These are phyloP conservation scores for Fusarium beomiforme DNA, from an alignment of 2,329 filamentous ascomycete species.

Conservation along the genomic window DNA sequence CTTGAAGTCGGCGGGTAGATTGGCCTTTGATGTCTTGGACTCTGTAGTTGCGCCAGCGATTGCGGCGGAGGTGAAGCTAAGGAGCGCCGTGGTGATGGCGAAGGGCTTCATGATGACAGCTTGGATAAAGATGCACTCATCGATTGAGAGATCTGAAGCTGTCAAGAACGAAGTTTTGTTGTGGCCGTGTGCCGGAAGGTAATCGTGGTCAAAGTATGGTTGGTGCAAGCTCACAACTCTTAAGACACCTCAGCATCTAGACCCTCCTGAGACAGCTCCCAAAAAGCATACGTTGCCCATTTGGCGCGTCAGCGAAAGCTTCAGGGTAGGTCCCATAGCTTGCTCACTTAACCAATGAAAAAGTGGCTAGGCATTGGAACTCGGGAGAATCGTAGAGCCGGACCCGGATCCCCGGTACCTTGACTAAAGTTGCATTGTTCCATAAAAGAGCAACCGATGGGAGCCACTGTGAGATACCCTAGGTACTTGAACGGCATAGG, in stretches of 20 bases:
- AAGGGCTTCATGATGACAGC: constrained; percentile 53
- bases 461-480: constrained; percentile 6
- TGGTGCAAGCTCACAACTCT: constrained; percentile 35
- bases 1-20: constrained; percentile 74
- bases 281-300: constrained; percentile 52
- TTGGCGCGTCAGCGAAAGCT: constrained; percentile 44
- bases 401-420: constrained; percentile 6
- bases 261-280: constrained; percentile 44
- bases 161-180: constrained; percentile 14
- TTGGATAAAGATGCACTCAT: constrained; percentile 45
- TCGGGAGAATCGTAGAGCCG: constrained; percentile 41
- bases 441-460: neutral
- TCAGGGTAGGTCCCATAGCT: constrained; percentile 34
- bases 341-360: constrained; percentile 42
- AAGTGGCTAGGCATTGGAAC: neutral
- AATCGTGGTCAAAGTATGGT: constrained; percentile 17
- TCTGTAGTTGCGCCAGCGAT: constrained; percentile 52
- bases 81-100: constrained; percentile 65
- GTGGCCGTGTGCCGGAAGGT: constrained; percentile 20
- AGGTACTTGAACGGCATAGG: constrained; percentile 18
- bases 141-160: constrained; percentile 45
- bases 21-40: constrained; percentile 65
- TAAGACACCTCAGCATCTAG: constrained; percentile 36
- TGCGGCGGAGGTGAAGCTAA: constrained; percentile 64
- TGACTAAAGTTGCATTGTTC: neutral